phyloP scores from a whole-genome alignment of 2,329 filamentous ascomycete species.

The Sordariomycetes sp. region DNA sequence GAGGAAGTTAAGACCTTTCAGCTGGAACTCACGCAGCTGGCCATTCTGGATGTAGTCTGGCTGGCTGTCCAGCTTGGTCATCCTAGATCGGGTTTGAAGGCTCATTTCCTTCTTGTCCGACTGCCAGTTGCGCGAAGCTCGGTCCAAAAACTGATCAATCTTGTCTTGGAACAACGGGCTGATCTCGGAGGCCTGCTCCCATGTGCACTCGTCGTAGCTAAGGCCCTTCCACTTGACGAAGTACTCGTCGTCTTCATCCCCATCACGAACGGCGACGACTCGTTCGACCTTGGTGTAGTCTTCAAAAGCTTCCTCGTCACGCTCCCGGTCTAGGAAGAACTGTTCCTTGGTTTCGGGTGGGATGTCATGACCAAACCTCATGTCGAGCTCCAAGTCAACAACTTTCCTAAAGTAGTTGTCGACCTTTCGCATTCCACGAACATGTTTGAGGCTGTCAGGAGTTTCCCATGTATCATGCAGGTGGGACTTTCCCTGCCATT shows the following conservation, averaged over 20 bases:
- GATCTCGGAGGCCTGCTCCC: constrained; percentile 73
- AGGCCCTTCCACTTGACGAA: constrained; percentile 95
- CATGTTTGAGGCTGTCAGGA: constrained; percentile 62
- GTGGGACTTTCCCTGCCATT: constrained; percentile 95
- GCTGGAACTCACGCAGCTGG: constrained; percentile 83
- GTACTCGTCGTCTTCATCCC: constrained; percentile 77
- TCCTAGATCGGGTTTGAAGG: constrained; percentile 63
- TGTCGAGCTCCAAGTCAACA: constrained; percentile 69
- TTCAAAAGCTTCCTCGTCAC: constrained; percentile 76
- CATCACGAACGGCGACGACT: constrained; percentile 75
- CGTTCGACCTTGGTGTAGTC: constrained; percentile 91
- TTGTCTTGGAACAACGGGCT: constrained; percentile 74
- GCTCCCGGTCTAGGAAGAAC: constrained; percentile 90
- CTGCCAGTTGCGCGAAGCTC: constrained; percentile 68
- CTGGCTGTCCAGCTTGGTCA: constrained; percentile 66
- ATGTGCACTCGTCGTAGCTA: constrained; percentile 89
- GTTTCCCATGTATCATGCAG: constrained; percentile 95
- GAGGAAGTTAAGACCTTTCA: constrained; percentile 89
- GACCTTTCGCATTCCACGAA: constrained; percentile 76
- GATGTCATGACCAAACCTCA: constrained; percentile 66
- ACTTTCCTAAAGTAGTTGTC: constrained; percentile 92
- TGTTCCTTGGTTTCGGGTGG: constrained; percentile 83
- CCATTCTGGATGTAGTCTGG: constrained; percentile 79
- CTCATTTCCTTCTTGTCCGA: constrained; percentile 75
- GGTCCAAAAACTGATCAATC: constrained; percentile 85